Evolutionary conservation across 257 asterid genomes (phyloP).

Genomic region (Thymus quinquecostatus): DNA sequence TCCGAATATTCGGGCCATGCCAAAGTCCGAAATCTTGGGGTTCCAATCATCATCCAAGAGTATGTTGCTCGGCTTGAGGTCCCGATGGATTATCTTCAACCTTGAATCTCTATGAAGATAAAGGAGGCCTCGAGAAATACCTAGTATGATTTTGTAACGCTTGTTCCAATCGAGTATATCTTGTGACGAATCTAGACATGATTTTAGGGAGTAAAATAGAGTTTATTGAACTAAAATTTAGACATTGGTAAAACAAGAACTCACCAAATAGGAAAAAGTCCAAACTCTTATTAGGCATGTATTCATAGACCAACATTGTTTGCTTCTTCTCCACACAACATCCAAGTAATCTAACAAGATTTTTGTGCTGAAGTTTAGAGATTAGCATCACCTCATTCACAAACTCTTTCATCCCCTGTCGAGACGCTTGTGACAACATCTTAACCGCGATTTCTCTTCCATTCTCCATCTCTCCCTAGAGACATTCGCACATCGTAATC

Average conservation of each 20-base stretch:
- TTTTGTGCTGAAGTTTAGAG: conserved; percentile 3
- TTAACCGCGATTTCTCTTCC: conserved; percentile 1
- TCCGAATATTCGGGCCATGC: not conserved
- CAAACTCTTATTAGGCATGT: conserved; percentile 8
- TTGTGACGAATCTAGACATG: not conserved
- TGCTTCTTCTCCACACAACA: conserved; percentile 4
- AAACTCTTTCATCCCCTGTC: conserved; percentile 3
- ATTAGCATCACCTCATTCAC: conserved; percentile 2
- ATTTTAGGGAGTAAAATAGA: not conserved
- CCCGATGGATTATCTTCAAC: conserved; percentile 8
- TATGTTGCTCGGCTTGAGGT: conserved; percentile 15
- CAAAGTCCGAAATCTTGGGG: not conserved
- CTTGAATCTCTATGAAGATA: conserved; percentile 10
- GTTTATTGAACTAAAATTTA: not conserved
- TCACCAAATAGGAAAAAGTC: conserved; percentile 2
- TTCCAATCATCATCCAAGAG: conserved; percentile 4
- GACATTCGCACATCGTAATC: not conserved
- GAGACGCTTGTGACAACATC: not conserved
- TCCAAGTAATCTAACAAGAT: conserved; percentile 3
- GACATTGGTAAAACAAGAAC: not conserved
- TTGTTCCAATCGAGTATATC: not conserved
- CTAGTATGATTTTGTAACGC: not conserved
- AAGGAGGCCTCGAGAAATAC: conserved; percentile 4
- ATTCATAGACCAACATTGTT: not conserved
- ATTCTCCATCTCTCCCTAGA: not conserved